These are phyloP conservation scores for Linum trigynum DNA, from an alignment of 345 rosid species.

Conservation along the genomic window DNA sequence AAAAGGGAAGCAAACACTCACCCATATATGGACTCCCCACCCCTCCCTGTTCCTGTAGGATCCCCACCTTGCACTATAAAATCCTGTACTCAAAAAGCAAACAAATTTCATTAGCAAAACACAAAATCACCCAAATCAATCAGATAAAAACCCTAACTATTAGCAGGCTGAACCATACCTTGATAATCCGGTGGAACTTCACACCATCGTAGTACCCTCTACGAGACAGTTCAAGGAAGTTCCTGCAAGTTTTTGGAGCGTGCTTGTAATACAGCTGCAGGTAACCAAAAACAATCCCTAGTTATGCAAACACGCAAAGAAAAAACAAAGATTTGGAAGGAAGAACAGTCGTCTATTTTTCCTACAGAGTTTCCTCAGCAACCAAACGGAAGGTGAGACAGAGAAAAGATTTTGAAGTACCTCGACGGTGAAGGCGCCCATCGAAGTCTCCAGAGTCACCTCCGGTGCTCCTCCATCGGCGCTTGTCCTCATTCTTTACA, in stretches of 20 bases:
- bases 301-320: neutral
- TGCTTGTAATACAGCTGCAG: slow-evolving; percentile 75
- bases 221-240: slow-evolving; percentile 78
- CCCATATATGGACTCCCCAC: slow-evolving; percentile 92
- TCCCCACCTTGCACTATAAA: slow-evolving; percentile 98
- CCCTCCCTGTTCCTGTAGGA: slow-evolving; percentile 96
- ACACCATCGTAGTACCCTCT: slow-evolving; percentile 79
- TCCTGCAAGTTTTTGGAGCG: slow-evolving; percentile 89
- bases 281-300: neutral
- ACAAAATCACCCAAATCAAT: neutral
- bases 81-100: slow-evolving; percentile 41
- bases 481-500: slow-evolving; percentile 48
- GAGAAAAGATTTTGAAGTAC: slow-evolving; percentile 19
- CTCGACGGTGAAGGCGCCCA: slow-evolving; percentile 89
- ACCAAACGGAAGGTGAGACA: neutral
- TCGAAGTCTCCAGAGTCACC: slow-evolving; percentile 89
- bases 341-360: neutral
- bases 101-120: neutral
- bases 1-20: slow-evolving; percentile 17
- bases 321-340: neutral
- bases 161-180: slow-evolving; percentile 31
- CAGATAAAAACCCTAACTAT: neutral
- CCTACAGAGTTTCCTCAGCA: slow-evolving; percentile 6
- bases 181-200: slow-evolving; percentile 79
- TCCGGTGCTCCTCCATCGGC: slow-evolving; percentile 74